A percentile compares a stretch with the other conserved stretches of the same genome.
phyloP scores from a whole-genome alignment of 257 asterid genomes.

The Echites panduratus region DNA sequence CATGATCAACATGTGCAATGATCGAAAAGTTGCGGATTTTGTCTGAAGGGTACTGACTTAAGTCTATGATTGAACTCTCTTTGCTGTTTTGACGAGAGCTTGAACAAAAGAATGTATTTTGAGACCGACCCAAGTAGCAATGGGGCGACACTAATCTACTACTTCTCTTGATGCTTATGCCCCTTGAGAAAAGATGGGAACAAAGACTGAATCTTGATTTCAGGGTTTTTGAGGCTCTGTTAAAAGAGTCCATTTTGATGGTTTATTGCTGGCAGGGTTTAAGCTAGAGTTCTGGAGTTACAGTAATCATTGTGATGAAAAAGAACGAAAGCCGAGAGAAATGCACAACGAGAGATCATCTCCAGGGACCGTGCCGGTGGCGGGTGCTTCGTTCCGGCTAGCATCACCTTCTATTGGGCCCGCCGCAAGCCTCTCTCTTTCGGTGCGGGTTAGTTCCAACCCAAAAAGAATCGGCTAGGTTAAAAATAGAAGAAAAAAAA shows the following conservation, averaged over 20 bases:
- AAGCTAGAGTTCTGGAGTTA: constrained; percentile 21
- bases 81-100: constrained; percentile 44
- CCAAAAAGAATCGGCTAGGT: constrained; percentile 22
- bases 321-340: background rate
- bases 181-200: background rate
- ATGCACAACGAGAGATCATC: no score
- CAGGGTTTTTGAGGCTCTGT: constrained; percentile 39
- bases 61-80: constrained; percentile 52
- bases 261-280: constrained; percentile 11
- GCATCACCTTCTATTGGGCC: background rate
- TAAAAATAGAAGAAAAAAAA: no score
- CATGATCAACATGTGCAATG: constrained; percentile 97
- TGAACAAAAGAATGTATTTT: constrained; percentile 60
- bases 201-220: constrained; percentile 25
- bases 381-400: background rate
- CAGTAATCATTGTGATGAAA: background rate
- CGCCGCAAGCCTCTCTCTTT: background rate
- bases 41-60: constrained; percentile 62
- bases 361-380: background rate
- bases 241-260: constrained; percentile 39
- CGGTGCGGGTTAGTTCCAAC: background rate
- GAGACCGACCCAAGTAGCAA: constrained; percentile 34
- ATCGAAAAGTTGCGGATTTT: constrained; percentile 90
- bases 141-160: constrained; percentile 7
- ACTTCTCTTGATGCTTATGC: background rate